Evolutionary conservation across 768 basidiomycete genomes (phyloP).

Genomic region (Tylopilus subfusipes): DNA sequence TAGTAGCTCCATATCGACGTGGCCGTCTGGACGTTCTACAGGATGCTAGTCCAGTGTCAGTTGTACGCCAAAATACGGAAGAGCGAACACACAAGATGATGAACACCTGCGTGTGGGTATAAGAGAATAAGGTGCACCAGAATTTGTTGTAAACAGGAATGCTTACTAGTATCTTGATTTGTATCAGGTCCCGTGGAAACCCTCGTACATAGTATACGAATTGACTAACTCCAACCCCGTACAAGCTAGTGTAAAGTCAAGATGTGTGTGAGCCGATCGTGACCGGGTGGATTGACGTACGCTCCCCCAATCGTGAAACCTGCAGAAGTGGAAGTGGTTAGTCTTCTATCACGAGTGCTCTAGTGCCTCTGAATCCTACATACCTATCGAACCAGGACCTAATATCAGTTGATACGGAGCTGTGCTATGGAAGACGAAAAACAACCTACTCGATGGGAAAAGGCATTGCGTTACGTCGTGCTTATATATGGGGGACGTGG

Average conservation of each 20-base stretch:
- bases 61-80: no score
- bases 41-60: constrained; percentile 7
- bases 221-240: constrained; percentile 19
- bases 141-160: not conserved
- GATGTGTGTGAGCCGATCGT: not conserved
- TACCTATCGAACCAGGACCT: constrained; percentile 20
- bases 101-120: not conserved
- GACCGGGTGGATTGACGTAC: constrained; percentile 5
- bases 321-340: constrained; percentile 21
- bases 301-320: constrained; percentile 10
- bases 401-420: not conserved
- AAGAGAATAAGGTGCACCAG: not conserved
- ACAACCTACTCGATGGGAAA: not conserved
- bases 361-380: not conserved
- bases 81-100: constrained; percentile 8
- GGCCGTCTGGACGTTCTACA: constrained; percentile 5
- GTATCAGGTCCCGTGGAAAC: constrained; percentile 15
- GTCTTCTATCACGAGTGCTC: not conserved
- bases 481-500: not conserved
- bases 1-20: not conserved
- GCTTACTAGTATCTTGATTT: constrained; percentile 16
- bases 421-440: constrained; percentile 5
- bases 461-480: not conserved
- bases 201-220: constrained; percentile 14
- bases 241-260: constrained; percentile 11